Conservation (phyloP, 2,329 filamentous ascomycete species). For the Aureobasidium zeae region DNA sequence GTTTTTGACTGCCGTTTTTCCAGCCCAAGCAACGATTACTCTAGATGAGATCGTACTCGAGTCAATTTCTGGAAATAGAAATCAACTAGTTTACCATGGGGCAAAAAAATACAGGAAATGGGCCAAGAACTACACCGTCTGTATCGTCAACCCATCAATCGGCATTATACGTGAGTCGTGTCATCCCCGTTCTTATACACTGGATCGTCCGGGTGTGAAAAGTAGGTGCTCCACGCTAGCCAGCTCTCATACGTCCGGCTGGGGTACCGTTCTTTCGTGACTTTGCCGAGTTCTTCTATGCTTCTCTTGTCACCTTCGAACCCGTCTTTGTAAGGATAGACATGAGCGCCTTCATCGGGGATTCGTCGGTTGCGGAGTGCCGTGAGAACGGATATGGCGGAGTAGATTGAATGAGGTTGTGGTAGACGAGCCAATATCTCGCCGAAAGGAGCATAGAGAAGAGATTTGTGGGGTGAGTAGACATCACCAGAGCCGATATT, state of each 20-base stretch:
- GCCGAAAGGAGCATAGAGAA: slow-evolving; percentile 27
- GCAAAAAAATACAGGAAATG: too few species aligned
- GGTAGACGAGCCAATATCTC: slow-evolving; percentile 17
- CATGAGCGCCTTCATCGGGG: slow-evolving; percentile 23
- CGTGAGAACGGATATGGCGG: slow-evolving; percentile 24
- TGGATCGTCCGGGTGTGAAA: slow-evolving; percentile 3
- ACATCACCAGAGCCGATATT: slow-evolving; percentile 27
- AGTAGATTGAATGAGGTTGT: slow-evolving; percentile 16
- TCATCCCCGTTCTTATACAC: slow-evolving; percentile 3
- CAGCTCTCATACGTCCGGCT: slow-evolving; percentile 26
- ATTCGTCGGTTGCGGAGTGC: slow-evolving; percentile 28
- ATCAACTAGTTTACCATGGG: too few species aligned
- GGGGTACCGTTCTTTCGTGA: slow-evolving; percentile 23
- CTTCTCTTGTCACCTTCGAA: slow-evolving; percentile 17
- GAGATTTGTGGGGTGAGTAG: slow-evolving; percentile 23
- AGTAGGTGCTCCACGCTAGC: slow-evolving; percentile 11
- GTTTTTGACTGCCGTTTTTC: too few species aligned
- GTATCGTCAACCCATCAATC: too few species aligned
- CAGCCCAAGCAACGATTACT: too few species aligned
- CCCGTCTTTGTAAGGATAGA: slow-evolving; percentile 22
- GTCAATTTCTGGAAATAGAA: too few species aligned
- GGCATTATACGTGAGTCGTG: too few species aligned
- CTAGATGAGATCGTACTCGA: too few species aligned
- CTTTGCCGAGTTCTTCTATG: slow-evolving; percentile 18
- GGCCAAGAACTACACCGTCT: too few species aligned